Evolutionary conservation across 2,329 filamentous ascomycete species (phyloP), one percentile per base, ranked within the genome.

Genomic region (Penicillium glabrum): DNA sequence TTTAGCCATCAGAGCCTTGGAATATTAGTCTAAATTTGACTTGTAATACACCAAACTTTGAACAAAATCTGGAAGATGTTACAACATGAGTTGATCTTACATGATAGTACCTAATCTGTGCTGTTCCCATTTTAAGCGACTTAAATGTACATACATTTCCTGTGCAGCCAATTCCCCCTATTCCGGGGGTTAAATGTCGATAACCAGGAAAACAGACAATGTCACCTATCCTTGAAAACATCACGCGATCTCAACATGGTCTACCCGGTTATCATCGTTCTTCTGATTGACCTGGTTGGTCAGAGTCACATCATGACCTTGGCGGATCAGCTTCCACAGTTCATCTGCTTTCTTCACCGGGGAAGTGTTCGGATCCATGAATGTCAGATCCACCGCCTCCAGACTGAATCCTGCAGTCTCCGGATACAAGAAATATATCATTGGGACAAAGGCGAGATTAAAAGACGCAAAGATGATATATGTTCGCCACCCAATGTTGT

Each of bases 381-480:
- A 92, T 60, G 91, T 86, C 5, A 85, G 83, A 62, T 89, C 88
- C 70, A 90, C 87, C 72, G 92, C 88, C 70, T 93, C 89, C 0
- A 92, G 82, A 0, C 87, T 88, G 74, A 86, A 89, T 11, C 88
- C 88, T 39, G 86, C 84, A 0, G 89, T 91, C 74, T 91, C 84
- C 0, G 87, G 88, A 63, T 85, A 86, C 16, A 81, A 72, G 61
- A 92, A 79, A 70, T 83, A 82, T 67, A 88, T 84, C 71, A 90
- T 86, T 31, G 90, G 67, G 45, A 86, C 83, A 58, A 88, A 87
- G 6, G 79, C 79, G 1, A 81, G 81, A 69, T 89, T 89, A 78
- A 91, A 91, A 16, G 86, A 81, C 13, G 82, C 90, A 68, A 93
- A 93, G 61, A 93, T 80, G 72, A 92, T 83, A 73, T 92, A 93